Percentiles rank a stretch among this genome's conserved stretches.
These are phyloP conservation scores for Knufia fluminis DNA, from an alignment of 2,329 filamentous ascomycete genomes.

Conservation along the genomic window DNA sequence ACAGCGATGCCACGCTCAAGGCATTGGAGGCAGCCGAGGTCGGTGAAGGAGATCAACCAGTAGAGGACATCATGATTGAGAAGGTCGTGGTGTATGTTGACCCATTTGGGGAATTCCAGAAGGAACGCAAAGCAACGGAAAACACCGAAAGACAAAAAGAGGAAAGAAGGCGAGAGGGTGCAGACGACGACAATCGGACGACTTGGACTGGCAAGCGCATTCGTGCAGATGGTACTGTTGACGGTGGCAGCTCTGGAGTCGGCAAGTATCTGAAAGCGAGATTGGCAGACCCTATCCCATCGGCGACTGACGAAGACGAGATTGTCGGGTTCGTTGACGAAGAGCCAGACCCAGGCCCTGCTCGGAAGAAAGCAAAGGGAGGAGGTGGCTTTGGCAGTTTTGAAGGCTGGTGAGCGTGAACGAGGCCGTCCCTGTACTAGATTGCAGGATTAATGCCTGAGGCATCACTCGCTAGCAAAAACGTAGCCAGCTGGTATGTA, in stretches of 20 bases:
- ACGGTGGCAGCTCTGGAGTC: constrained; percentile 39
- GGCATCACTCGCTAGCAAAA: too few species aligned
- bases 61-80: constrained; percentile 69
- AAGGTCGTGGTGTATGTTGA: constrained; percentile 83
- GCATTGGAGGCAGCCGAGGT: constrained; percentile 69
- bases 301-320: constrained; percentile 42
- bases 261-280: constrained; percentile 76
- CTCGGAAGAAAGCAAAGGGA: constrained; percentile 68
- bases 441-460: too few species aligned
- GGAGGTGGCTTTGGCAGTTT: constrained; percentile 83
- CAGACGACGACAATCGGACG: constrained; percentile 70
- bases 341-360: constrained; percentile 58
- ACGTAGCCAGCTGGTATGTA: too few species aligned
- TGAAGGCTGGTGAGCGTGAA: constrained; percentile 61
- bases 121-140: constrained; percentile 59
- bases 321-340: constrained; percentile 53
- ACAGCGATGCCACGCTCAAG: constrained; percentile 61
- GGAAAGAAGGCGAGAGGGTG: constrained; percentile 24
- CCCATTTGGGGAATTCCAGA: constrained; percentile 88
- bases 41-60: constrained; percentile 65
- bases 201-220: constrained; percentile 97
- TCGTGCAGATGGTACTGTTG: constrained; percentile 53
- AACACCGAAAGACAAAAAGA: constrained; percentile 36
- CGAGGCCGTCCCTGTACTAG: not conserved
- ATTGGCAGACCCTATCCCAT: constrained; percentile 24